A percentile compares a stretch with the other conserved stretches of the same genome.
These are phyloP conservation scores for Cenchrus fungigraminus DNA, from an alignment of 176 grass and related monocot genomes.

Conservation along the genomic window DNA sequence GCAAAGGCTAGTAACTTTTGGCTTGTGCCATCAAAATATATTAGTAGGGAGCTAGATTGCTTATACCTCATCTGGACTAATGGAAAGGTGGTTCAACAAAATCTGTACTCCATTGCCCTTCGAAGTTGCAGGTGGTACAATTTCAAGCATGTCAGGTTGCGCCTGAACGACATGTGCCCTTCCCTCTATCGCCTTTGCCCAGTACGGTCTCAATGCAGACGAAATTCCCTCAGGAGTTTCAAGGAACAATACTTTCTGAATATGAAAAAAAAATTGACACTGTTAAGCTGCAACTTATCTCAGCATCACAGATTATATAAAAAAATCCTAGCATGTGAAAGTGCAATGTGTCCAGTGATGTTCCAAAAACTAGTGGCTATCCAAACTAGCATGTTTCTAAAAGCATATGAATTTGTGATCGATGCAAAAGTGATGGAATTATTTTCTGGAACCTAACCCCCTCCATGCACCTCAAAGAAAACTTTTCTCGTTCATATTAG, in stretches of 20 bases:
- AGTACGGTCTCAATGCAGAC: slow-evolving; percentile 76
- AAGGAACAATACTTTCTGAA: slow-evolving; percentile 91
- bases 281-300: slow-evolving; percentile 30
- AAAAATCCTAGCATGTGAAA: background rate
- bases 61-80: slow-evolving; percentile 78
- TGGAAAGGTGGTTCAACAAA: slow-evolving; percentile 77
- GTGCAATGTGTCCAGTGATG: slow-evolving; percentile 8
- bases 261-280: slow-evolving; percentile 21
- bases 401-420: background rate
- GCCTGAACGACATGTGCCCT: slow-evolving; percentile 80
- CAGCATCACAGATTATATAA: slow-evolving; percentile 3
- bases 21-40: background rate
- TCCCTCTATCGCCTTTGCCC: slow-evolving; percentile 67
- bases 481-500: background rate
- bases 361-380: slow-evolving; percentile 14
- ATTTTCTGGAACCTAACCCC: background rate
- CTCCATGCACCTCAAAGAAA: background rate
- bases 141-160: slow-evolving; percentile 92
- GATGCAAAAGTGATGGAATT: background rate
- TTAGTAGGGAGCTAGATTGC: slow-evolving; percentile 12
- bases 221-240: slow-evolving; percentile 74
- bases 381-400: slow-evolving; percentile 13
- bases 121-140: slow-evolving; percentile 84
- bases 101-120: slow-evolving; percentile 86
- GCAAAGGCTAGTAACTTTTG: background rate